Evolutionary conservation across 1,139 yeast genomes (phyloP).

Genomic region (Candida smagusa): DNA sequence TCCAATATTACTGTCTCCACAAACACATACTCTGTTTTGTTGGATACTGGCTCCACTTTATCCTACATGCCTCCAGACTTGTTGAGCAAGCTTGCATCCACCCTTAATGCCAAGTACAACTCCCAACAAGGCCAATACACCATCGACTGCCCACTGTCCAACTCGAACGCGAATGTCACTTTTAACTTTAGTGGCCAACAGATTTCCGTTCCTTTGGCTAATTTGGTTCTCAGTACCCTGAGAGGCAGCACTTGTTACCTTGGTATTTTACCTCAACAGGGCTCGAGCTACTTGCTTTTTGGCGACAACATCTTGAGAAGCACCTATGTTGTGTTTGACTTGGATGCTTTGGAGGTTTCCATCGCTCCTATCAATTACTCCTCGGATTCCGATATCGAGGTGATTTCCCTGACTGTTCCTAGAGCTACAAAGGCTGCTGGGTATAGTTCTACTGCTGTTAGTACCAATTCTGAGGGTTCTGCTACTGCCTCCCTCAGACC

Average conservation of each 20-base stretch:
- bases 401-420: conserved; percentile 41
- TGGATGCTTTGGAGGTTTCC: conserved; percentile 61
- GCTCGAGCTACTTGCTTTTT: conserved; percentile 27
- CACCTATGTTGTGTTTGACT: conserved; percentile 76
- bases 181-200: conserved; percentile 52
- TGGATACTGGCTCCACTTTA: conserved; percentile 31
- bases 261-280: conserved; percentile 27
- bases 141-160: conserved; percentile 19
- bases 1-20: conserved; percentile 6
- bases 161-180: conserved; percentile 20
- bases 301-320: conserved; percentile 76
- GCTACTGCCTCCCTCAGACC: conserved; percentile 9
- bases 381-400: conserved; percentile 40
- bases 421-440: conserved; percentile 39
- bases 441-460: conserved; percentile 26
- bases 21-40: conserved; percentile 13
- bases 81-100: conserved; percentile 23
- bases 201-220: conserved; percentile 43
- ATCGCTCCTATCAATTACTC: conserved; percentile 59
- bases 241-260: conserved; percentile 21
- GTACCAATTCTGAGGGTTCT: conserved; percentile 7
- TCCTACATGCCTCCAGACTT: conserved; percentile 29
- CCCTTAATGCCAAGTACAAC: conserved; percentile 32
- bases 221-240: conserved; percentile 21
- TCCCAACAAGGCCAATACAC: conserved; percentile 26